These are phyloP conservation scores for Fusarium nanum DNA, from an alignment of 2,329 filamentous ascomycete genomes.

Conservation along the genomic window DNA sequence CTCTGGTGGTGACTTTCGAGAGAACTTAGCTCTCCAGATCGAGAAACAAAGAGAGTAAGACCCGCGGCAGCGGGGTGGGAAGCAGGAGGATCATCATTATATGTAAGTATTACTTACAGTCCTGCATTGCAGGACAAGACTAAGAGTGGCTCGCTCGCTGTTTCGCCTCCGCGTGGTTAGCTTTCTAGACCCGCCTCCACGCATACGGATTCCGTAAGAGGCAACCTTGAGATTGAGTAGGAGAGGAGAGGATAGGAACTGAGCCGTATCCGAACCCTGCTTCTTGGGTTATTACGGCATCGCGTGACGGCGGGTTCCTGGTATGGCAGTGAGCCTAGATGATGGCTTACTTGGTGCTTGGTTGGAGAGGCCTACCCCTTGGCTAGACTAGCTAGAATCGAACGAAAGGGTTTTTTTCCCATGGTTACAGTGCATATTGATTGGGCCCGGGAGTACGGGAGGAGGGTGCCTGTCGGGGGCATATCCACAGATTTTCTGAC, in stretches of 20 bases:
- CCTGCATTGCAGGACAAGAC: background rate
- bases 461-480: background rate
- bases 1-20: constrained; percentile 3
- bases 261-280: constrained; percentile 12
- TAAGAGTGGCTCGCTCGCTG: background rate
- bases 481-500: constrained; percentile 1
- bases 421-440: constrained; percentile 20
- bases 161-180: constrained; percentile 28
- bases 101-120: constrained; percentile 18
- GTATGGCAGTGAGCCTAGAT: background rate
- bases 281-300: constrained; percentile 13
- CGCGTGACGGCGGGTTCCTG: constrained; percentile 41
- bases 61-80: constrained; percentile 8
- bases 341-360: no score
- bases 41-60: constrained; percentile 54
- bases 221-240: constrained; percentile 10
- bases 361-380: background rate
- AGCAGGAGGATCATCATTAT: constrained; percentile 36
- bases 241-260: constrained; percentile 5
- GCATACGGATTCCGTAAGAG: constrained; percentile 19
- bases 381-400: constrained; percentile 30
- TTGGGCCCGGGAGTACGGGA: constrained; percentile 10
- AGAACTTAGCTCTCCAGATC: constrained; percentile 10
- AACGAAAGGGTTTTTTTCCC: constrained; percentile 10
- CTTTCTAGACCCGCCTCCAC: constrained; percentile 37